Evolutionary conservation across 2,329 filamentous ascomycete species (phyloP), one percentile per base, ranked within the genome.

Genomic region (Onygenales sp.): DNA sequence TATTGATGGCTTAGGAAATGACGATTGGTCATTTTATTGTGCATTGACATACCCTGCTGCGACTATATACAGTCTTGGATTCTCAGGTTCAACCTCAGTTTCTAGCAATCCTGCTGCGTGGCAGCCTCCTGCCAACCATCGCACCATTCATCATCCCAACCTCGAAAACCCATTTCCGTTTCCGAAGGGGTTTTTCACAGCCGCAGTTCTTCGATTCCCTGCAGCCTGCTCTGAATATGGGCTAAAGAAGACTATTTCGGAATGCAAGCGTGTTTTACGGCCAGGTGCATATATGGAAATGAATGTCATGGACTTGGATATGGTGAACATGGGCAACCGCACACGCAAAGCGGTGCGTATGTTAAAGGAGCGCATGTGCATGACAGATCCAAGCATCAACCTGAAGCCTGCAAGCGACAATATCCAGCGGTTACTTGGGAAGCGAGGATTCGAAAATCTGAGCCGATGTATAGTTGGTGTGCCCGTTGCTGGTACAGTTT

Each of bases 1-100:
- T 27, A 70, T 77, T 45, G 74, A 77, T 56, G 74, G 74, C 10
- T 63, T 77, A 14, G 74, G 73, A n/a, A 76, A 76, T 51, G 73
- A 76, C 52, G 74, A 77, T 54, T 77, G 74, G 74, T 77, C 74
- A 7, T 76, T 75, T 58, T 77, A 77, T 58, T 77, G 74, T 59
- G 72, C 74, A 11, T 62, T 77, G 48, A 75, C 73, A 2, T 77
- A 77, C 52, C 70, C 72, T 5, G 66, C 68, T 53, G 72, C 73
- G 0, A 68, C 68, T 21, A 67, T 77, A 3, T 75, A 76, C 59
- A 73, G 68, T 51, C 61, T 77, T 34, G 69, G 63, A 32, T 62
- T 67, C 33, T 67, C 67, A 17, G 66, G 65, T 4, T 59, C 63
- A 11, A 65, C 66, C 4, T 61, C 66, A 1, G 60, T 59, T 7